Evolutionary conservation across 257 asterid genomes (phyloP), one percentile per base, ranked within the genome.

Genomic region (Ilex aquifolium): DNA sequence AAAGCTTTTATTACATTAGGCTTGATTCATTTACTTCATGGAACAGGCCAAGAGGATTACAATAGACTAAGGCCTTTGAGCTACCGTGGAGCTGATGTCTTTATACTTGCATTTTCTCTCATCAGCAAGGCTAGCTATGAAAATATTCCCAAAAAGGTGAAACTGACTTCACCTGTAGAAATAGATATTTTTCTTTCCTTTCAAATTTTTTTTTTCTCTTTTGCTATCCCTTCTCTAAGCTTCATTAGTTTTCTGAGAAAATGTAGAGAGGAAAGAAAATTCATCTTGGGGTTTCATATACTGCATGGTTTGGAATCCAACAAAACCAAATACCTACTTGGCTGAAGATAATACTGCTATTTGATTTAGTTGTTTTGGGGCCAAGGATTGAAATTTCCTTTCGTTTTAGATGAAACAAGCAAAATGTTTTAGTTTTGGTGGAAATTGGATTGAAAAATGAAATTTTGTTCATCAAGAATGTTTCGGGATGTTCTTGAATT

Each of bases 51-150:
- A 21, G 27, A 21, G 27, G 27, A 21, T 21, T 21, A 21, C 27
- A 21, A 21, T 21, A 21, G 27, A 90, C 68, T 96, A 90, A 85
- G 97, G 87, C 76, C 87, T 87, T 82, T 88, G 75, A 88, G 96
- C 76, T 88, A 88, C 71, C 94, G 95, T 49, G 97, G 95, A 61
- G 98, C 97, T 21, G 98, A 91, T 79, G 95, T 85, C 63, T 91
- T 91, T 68, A 83, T 91, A 70, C 95, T 91, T 68, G 78, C 95
- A 31, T 88, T 91, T 69, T 91, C 98, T 66, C 95, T 91, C 65
- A 82, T 91, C 66, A 86, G 95, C 86, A 88, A 82, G 83, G 92
- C 92, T 64, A 91, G 97, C 79, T 86, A 84, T 54, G 96, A 88
- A 74, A 91, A 91, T 68, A 63, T 88, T 69, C 78, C 83, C 27